Conservation (phyloP, 2,329 filamentous ascomycete genomes). For the Clarireedia paspali region DNA sequence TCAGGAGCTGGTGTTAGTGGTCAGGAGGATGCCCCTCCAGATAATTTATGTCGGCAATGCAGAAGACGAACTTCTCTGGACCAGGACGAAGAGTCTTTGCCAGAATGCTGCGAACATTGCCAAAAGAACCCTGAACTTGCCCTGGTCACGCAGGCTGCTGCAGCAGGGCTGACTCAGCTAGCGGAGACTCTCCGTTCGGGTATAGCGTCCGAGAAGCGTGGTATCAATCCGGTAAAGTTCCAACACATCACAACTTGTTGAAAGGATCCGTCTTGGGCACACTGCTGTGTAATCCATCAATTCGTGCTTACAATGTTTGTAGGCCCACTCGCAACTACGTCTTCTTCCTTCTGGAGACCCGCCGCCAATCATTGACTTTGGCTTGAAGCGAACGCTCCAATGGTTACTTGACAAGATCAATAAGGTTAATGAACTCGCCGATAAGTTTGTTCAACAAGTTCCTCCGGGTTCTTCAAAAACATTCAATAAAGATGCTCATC, state of each 20-base stretch:
- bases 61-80: constrained; percentile 16
- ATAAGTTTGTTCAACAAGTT: constrained; percentile 22
- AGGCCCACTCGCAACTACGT: constrained; percentile 8
- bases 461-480: constrained; percentile 11
- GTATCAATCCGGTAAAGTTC: constrained; percentile 23
- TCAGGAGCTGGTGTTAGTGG: neutral
- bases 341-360: constrained; percentile 15
- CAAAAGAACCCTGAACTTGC: constrained; percentile 19
- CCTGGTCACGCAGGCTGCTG: constrained; percentile 20
- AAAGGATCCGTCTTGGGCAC: neutral
- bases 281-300: neutral
- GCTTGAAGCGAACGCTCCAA: constrained; percentile 23
- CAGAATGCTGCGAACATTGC: constrained; percentile 20
- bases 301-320: constrained; percentile 2
- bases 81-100: constrained; percentile 10
- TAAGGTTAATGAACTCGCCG: constrained; percentile 25
- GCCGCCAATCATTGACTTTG: constrained; percentile 24
- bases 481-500: constrained; percentile 9
- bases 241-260: neutral
- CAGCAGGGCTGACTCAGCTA: constrained; percentile 25
- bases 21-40: constrained; percentile 7
- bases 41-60: constrained; percentile 22
- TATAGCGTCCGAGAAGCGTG: constrained; percentile 20
- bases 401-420: constrained; percentile 25
- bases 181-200: constrained; percentile 23